Evolutionary conservation across 306 rosid species (phyloP).

Genomic region (Vigna unguiculata): DNA sequence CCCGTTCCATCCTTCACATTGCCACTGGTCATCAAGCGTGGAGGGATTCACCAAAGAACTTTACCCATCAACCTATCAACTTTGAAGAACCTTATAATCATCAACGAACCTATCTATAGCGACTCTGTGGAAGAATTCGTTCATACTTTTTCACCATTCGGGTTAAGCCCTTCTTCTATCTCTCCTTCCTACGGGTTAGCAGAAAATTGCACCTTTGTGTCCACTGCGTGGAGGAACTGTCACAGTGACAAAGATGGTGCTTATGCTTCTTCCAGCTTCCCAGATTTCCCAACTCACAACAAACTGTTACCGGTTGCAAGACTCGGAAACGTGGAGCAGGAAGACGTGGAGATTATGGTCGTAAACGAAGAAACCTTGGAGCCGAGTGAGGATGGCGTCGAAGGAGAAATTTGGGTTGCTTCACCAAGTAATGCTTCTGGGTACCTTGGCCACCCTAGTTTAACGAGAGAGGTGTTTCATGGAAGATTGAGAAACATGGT

Average conservation of each 20-base stretch:
- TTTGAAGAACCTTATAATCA: slow-evolving; percentile 66
- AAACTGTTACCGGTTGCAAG: slow-evolving; percentile 75
- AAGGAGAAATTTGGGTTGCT: slow-evolving; percentile 89
- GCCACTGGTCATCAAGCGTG: slow-evolving; percentile 74
- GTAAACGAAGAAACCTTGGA: slow-evolving; percentile 71
- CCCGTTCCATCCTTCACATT: slow-evolving; percentile 81
- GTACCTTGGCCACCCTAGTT: slow-evolving; percentile 69
- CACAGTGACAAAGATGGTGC: background rate
- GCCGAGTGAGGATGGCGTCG: slow-evolving; percentile 69
- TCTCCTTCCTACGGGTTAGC: slow-evolving; percentile 89
- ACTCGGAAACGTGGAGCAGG: slow-evolving; percentile 47
- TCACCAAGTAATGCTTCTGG: slow-evolving; percentile 87
- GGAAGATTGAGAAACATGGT: slow-evolving; percentile 52
- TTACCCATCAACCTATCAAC: slow-evolving; percentile 50
- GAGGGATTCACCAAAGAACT: slow-evolving; percentile 51
- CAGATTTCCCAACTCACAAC: slow-evolving; percentile 59
- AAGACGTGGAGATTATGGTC: slow-evolving; percentile 68
- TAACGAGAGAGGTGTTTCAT: slow-evolving; percentile 64
- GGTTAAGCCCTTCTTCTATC: slow-evolving; percentile 58
- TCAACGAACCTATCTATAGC: slow-evolving; percentile 76
- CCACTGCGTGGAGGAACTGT: slow-evolving; percentile 67
- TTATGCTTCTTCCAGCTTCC: slow-evolving; percentile 16
- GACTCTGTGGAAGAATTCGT: slow-evolving; percentile 63
- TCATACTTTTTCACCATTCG: slow-evolving; percentile 54
- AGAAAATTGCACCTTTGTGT: slow-evolving; percentile 88